These are phyloP conservation scores for Geranium incanum DNA, from an alignment of 441 rosid genomes.

Conservation along the genomic window DNA sequence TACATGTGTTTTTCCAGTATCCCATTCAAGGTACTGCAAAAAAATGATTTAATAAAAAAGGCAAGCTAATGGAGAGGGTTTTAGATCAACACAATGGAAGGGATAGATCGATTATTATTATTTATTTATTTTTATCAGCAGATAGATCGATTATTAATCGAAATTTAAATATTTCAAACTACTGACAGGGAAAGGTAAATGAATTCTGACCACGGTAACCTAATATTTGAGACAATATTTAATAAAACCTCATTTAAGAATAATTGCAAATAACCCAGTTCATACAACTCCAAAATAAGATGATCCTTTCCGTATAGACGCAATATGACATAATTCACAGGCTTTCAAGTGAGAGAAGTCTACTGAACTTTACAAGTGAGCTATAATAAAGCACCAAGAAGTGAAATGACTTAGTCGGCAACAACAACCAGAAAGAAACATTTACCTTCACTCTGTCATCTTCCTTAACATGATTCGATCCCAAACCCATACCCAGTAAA, in stretches of 20 bases:
- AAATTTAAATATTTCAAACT: not conserved
- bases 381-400: not conserved
- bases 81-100: not conserved
- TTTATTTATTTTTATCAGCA: too few relatives aligned
- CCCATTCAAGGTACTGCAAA: constrained; percentile 46
- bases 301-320: not conserved
- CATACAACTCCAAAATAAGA: not conserved
- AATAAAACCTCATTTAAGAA: not conserved
- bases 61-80: not conserved
- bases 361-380: not conserved
- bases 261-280: not conserved
- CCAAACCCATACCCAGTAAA: constrained; percentile 15
- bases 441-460: constrained; percentile 42
- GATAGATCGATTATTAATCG: not conserved
- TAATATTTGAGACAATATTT: not conserved
- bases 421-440: not conserved
- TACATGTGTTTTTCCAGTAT: constrained; percentile 36
- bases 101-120: not conserved
- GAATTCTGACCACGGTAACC: not conserved
- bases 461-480: constrained; percentile 18
- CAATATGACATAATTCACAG: not conserved
- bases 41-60: not conserved
- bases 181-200: not conserved
- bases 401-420: not conserved
- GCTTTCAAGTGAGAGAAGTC: not conserved